Percentiles rank a stretch among this genome's conserved stretches.
These are phyloP conservation scores for Pseudocercospora crystallina DNA, from an alignment of 2,329 filamentous ascomycete genomes.

Conservation along the genomic window DNA sequence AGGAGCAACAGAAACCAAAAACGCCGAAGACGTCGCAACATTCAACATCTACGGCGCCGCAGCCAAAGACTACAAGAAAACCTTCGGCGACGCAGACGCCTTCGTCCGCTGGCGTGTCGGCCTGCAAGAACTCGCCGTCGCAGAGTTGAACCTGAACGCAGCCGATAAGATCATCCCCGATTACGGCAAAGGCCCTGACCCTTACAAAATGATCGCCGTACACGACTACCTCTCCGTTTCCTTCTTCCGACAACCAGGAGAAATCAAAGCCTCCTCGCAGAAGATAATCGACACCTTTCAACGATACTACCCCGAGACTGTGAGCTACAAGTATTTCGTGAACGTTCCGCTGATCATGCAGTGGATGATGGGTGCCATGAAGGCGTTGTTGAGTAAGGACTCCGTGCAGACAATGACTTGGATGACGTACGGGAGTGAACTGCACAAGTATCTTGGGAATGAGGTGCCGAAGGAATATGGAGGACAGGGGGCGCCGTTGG, in stretches of 20 bases:
- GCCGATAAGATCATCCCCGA: conserved; percentile 72
- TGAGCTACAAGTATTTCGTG: conserved; percentile 92
- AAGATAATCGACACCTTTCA: conserved; percentile 81
- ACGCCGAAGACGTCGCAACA: conserved; percentile 67
- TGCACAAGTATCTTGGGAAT: conserved; percentile 65
- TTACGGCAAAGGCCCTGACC: conserved; percentile 65
- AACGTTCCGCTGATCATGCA: conserved; percentile 91
- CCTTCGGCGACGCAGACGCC: conserved; percentile 80
- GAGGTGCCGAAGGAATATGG: conserved; percentile 76
- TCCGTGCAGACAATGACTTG: conserved; percentile 52
- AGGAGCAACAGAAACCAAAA: conserved; percentile 52
- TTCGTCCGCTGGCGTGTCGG: conserved; percentile 84
- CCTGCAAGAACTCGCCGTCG: conserved; percentile 83
- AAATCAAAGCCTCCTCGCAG: conserved; percentile 72
- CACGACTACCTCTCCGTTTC: conserved; percentile 90
- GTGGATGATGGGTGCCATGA: conserved; percentile 59
- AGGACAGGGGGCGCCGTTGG: conserved; percentile 62
- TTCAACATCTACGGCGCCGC: conserved; percentile 91
- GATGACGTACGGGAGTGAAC: conserved; percentile 59
- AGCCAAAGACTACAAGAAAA: conserved; percentile 75
- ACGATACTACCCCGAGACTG: conserved; percentile 82
- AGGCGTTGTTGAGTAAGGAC: conserved; percentile 48
- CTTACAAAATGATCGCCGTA: conserved; percentile 87
- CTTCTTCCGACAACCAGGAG: conserved; percentile 78
- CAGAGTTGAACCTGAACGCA: conserved; percentile 67